Evolutionary conservation across 768 basidiomycete species (phyloP).

Genomic region (Dendrothele bispora): DNA sequence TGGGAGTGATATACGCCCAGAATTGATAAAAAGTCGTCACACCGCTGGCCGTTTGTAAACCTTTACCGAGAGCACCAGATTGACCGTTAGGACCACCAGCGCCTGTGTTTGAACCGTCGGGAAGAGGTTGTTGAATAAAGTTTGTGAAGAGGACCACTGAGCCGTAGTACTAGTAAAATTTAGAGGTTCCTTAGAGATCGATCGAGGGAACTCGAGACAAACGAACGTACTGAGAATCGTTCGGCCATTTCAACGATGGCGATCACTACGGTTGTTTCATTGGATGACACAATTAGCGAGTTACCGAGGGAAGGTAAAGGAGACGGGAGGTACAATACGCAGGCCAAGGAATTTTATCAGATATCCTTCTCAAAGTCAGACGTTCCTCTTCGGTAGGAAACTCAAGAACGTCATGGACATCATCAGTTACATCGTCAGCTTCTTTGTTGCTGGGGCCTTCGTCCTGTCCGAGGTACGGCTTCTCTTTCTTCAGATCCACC

Average conservation of each 20-base stretch:
- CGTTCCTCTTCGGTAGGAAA: conserved; percentile 67
- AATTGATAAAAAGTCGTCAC: conserved; percentile 71
- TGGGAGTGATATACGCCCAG: conserved; percentile 56
- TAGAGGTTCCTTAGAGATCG: too few relatives aligned
- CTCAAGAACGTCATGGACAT: conserved; percentile 50
- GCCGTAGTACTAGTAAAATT: conserved; percentile 8
- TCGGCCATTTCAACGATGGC: conserved; percentile 50
- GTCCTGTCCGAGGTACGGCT: too few relatives aligned
- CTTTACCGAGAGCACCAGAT: conserved; percentile 66
- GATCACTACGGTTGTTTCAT: conserved; percentile 38
- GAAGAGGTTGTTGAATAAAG: conserved; percentile 73
- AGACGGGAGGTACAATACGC: conserved; percentile 52
- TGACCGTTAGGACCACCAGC: conserved; percentile 53
- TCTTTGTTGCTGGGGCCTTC: too few relatives aligned
- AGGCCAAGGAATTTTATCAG: conserved; percentile 59
- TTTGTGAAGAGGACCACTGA: conserved; percentile 48
- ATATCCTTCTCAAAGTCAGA: conserved; percentile 55
- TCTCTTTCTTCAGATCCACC: too few relatives aligned
- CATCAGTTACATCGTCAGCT: conserved; percentile 29
- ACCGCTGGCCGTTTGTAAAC: conserved; percentile 73
- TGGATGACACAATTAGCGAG: conserved; percentile 25
- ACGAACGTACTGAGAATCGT: conserved; percentile 44
- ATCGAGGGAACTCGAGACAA: background rate
- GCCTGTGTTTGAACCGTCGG: conserved; percentile 63
- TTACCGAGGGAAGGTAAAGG: conserved; percentile 15